Base-by-base conservation (phyloP, 1,284 basidiomycete genomes). In the Rugosomyces carneus region DNA sequence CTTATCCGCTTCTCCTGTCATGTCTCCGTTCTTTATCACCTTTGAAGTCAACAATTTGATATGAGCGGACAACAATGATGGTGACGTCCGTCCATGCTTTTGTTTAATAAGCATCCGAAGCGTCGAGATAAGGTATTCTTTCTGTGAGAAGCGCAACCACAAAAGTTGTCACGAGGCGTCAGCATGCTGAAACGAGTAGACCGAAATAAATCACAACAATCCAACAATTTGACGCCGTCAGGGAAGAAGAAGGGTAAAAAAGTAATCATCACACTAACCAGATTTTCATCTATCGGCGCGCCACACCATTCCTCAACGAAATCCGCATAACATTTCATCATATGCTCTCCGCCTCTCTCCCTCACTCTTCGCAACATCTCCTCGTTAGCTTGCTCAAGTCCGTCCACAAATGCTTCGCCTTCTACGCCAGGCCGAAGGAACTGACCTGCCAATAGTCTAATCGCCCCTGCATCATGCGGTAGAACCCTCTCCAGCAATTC, bases 251-350 rank as follows among this genome's bases (percentile, higher is more conserved):
- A n/a, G n/a, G n/a, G n/a, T n/a, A n/a, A 35, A 20, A 24, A 19
- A 23, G 31, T 37, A 7, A 34, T 37, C 34, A 44, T 47, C 16
- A n/a, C 11, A 68, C 81, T 61, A 59, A 86, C 84, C 64, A 87
- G 59, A 50, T 67, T 66, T 20, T 61, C 58, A 50, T 82, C 80
- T 11, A 79, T 68, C 11, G 65, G 55, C n/a, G 61, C 64, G 19
- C 56, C 61, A 59, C 72, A 78, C 77, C 78, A 80, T 41, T 73
- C 72, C 46, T 71, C 66, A 10, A 81, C 68, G 58, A 85, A 86
- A 35, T 65, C 61, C 11, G 71, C 68, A 59, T 87, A 87, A 32
- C 70, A 66, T n/a, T 57, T 50, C 16, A 67, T 64, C 39, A 80
- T 63, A 15, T 57, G 65, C 40, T 72, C 66, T 11, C 54, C 51